phyloP scores from a whole-genome alignment of 345 rosid species.

The Salix caprea region DNA sequence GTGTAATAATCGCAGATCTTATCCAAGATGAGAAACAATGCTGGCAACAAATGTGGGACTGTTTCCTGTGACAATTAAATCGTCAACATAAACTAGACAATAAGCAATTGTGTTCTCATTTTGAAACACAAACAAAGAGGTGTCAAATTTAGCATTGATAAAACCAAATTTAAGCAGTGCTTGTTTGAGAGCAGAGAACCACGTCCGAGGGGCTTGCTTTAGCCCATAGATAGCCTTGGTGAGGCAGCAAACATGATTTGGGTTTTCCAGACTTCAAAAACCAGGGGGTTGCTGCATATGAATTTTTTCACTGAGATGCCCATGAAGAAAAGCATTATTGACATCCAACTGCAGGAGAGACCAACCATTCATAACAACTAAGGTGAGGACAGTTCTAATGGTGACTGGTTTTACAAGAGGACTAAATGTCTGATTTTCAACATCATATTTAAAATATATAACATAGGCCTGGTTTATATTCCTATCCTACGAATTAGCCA shows the following conservation, averaged over 20 bases:
- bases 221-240: background rate
- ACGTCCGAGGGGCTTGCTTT: background rate
- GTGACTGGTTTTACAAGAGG: too few species aligned
- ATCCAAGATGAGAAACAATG: too few species aligned
- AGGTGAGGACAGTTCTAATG: accelerated
- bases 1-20: background rate
- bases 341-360: background rate
- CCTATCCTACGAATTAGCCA: too few species aligned
- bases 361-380: background rate
- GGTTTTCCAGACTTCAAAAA: too few species aligned
- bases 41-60: too few species aligned
- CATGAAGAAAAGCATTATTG: too few species aligned
- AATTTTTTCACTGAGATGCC: background rate
- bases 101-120: too few species aligned
- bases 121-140: too few species aligned
- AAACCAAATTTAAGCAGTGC: background rate
- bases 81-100: background rate
- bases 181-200: background rate
- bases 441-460: too few species aligned
- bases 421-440: too few species aligned
- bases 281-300: background rate
- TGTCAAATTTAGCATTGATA: too few species aligned
- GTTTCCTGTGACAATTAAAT: background rate
- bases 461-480: too few species aligned
- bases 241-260: background rate